These are phyloP conservation scores for Anacardium occidentale DNA, from an alignment of 345 rosid genomes.

Conservation along the genomic window DNA sequence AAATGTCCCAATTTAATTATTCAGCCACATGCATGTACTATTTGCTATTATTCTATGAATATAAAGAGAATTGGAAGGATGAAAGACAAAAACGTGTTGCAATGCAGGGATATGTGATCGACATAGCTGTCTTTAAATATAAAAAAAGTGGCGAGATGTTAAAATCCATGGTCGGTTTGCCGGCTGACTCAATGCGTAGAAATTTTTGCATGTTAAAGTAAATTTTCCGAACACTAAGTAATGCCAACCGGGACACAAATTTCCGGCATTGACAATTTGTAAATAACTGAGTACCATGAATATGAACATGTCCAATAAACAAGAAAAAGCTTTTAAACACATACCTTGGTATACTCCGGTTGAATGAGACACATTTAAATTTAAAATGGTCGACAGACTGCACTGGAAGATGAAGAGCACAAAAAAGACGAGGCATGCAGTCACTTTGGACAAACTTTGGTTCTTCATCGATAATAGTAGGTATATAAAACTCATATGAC, in stretches of 20 bases:
- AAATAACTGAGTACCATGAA: no score
- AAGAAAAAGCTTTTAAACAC: background rate
- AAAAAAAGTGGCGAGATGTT: no score
- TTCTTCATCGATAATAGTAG: constrained; percentile 9
- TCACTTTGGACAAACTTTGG: background rate
- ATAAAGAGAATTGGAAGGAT: no score
- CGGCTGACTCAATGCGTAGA: background rate
- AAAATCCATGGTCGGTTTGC: background rate
- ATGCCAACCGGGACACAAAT: no score
- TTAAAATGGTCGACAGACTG: background rate
- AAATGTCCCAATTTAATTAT: no score
- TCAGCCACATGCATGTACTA: no score
- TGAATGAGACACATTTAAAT: background rate
- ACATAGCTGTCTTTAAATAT: no score
- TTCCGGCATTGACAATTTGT: no score
- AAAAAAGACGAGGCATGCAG: constrained; percentile 3
- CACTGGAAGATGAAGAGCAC: background rate
- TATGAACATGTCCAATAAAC: background rate
- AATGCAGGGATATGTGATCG: background rate
- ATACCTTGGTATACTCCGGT: background rate
- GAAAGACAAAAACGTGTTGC: background rate
- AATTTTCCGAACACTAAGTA: no score
- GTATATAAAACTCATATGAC: no score
- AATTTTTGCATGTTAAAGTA: no score
- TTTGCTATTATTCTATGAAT: no score